phyloP scores from a whole-genome alignment of 805 yeast species.

The Priceomyces fermenticarens region DNA sequence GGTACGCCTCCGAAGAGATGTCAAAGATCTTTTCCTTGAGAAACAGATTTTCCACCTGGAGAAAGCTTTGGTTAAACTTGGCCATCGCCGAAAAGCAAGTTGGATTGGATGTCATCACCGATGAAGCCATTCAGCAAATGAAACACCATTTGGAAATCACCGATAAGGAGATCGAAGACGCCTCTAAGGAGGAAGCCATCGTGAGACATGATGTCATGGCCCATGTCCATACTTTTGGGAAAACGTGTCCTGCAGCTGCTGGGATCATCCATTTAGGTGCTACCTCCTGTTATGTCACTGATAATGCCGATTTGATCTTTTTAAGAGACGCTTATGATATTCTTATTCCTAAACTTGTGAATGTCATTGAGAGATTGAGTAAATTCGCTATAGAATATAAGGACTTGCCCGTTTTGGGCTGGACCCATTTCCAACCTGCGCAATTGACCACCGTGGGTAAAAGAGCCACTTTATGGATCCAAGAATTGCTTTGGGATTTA shows the following conservation, averaged over 20 bases:
- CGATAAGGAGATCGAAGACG: conserved; percentile 88
- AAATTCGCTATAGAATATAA: conserved; percentile 88
- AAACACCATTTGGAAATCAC: conserved; percentile 72
- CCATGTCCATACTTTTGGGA: conserved; percentile 94
- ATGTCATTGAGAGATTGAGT: conserved; percentile 87
- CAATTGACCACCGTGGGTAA: conserved; percentile 98
- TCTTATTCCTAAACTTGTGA: conserved; percentile 90
- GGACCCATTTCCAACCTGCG: conserved; percentile 99
- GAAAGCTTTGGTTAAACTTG: conserved; percentile 92
- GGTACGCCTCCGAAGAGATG: conserved; percentile 99
- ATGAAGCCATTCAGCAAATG: conserved; percentile 90
- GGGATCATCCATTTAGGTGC: conserved; percentile 99
- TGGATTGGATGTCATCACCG: conserved; percentile 80
- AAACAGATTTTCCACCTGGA: conserved; percentile 97
- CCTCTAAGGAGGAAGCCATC: conserved; percentile 91
- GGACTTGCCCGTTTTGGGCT: conserved; percentile 94
- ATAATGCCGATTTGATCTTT: conserved; percentile 96
- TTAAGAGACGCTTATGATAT: conserved; percentile 93
- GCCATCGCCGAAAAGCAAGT: conserved; percentile 94
- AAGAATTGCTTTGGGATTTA: conserved; percentile 96
- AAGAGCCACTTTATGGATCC: conserved; percentile 96
- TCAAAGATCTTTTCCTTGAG: conserved; percentile 85
- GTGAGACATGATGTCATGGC: conserved; percentile 99
- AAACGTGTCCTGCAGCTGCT: conserved; percentile 91
- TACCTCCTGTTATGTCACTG: conserved; percentile 96